These are phyloP conservation scores for Aspergillus puulaauensis DNA, from an alignment of 2,329 filamentous ascomycete species.

Conservation along the genomic window DNA sequence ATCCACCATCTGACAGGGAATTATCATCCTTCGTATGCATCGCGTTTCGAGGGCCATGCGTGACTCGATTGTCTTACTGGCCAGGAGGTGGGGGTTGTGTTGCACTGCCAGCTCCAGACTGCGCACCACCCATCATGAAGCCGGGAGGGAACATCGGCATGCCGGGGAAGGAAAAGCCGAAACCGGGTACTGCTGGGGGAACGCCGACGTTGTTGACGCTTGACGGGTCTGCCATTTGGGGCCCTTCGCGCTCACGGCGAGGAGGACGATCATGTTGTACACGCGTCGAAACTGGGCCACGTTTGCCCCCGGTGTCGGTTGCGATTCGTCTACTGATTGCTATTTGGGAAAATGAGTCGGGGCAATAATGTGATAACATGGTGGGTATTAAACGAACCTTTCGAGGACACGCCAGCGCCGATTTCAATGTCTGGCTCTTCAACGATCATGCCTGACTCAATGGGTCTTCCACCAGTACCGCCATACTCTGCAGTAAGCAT, in stretches of 20 bases:
- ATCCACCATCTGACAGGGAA: not conserved
- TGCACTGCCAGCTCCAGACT: conserved; percentile 29
- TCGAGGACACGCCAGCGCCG: conserved; percentile 92
- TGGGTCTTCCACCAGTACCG: conserved; percentile 79
- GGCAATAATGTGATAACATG: not conserved
- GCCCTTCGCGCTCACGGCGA: conserved; percentile 37
- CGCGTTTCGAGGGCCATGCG: not conserved
- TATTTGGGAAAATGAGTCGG: conserved; percentile 22
- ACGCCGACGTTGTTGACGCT: conserved; percentile 49
- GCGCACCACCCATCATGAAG: conserved; percentile 45
- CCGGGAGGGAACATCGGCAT: conserved; percentile 51
- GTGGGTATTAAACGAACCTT: conserved; percentile 52
- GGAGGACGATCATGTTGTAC: conserved; percentile 33
- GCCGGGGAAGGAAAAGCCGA: conserved; percentile 53
- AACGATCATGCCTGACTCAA: conserved; percentile 81
- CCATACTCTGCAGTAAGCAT: conserved; percentile 91
- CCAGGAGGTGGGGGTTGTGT: conserved; percentile 40
- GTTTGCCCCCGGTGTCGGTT: conserved; percentile 51
- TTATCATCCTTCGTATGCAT: conserved; percentile 9
- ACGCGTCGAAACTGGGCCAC: conserved; percentile 49
- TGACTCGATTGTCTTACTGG: conserved; percentile 26
- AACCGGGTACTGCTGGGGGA: conserved; percentile 55
- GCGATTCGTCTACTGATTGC: conserved; percentile 54
- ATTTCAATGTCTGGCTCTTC: conserved; percentile 99
- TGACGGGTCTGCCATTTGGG: conserved; percentile 30